Conservation (phyloP, 1,284 basidiomycete species). For the Microbotryomycetes sp. region DNA sequence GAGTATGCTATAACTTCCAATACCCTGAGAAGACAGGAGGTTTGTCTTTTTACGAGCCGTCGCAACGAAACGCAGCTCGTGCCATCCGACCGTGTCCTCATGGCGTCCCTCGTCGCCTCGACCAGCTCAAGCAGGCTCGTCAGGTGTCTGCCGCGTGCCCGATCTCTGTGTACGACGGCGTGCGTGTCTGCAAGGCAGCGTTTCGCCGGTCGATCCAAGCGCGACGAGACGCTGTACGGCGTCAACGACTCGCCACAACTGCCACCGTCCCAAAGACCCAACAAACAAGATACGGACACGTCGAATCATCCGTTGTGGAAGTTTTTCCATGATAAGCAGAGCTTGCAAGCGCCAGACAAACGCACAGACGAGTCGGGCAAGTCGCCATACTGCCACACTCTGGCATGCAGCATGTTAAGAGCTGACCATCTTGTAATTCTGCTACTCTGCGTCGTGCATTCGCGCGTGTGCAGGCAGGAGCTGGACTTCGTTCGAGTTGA, state of each 20-base stretch:
- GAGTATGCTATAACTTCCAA: too few relatives aligned
- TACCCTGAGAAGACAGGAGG: too few relatives aligned
- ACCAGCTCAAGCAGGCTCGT: neutral
- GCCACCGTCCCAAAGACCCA: slow-evolving; percentile 8
- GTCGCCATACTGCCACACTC: neutral
- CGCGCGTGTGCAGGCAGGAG: slow-evolving; percentile 56
- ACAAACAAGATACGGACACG: slow-evolving; percentile 18
- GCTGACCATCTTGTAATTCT: neutral
- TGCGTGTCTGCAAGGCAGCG: neutral
- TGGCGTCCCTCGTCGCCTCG: neutral
- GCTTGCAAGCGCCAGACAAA: slow-evolving; percentile 28
- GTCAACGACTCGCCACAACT: slow-evolving; percentile 5
- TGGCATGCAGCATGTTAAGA: too few relatives aligned
- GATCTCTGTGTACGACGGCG: neutral
- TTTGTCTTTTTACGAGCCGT: too few relatives aligned
- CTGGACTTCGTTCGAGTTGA: slow-evolving; percentile 76
- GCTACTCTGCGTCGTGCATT: neutral
- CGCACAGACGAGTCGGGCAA: slow-evolving; percentile 25
- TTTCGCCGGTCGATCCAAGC: slow-evolving; percentile 29
- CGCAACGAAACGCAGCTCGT: neutral
- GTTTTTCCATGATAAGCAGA: slow-evolving; percentile 33
- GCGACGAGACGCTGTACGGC: slow-evolving; percentile 32
- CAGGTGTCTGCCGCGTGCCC: too few relatives aligned
- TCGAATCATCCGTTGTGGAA: slow-evolving; percentile 31
- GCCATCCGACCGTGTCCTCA: neutral